Conservation (phyloP, 2,329 filamentous ascomycete species). For the Verticillium dahliae region DNA sequence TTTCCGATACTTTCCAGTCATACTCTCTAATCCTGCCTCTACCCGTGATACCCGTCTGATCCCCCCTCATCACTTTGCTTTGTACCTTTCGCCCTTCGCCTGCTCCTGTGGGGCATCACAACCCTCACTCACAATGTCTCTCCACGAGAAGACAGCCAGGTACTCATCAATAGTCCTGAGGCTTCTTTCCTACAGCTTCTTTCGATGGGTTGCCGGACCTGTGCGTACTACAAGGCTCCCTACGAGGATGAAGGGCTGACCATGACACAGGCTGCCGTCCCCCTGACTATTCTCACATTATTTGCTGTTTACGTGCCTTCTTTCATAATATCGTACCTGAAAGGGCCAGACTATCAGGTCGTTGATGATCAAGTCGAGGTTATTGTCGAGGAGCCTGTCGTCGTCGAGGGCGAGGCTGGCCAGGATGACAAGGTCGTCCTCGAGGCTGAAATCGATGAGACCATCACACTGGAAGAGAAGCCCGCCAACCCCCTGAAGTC, state of each 20-base stretch:
- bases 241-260: background rate
- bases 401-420: conserved; percentile 46
- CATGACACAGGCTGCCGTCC: conserved; percentile 11
- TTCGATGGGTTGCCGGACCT: conserved; percentile 48
- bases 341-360: conserved; percentile 49
- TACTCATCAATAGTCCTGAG: conserved; percentile 45
- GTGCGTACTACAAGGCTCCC: conserved; percentile 16
- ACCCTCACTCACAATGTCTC: conserved; percentile 16
- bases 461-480: conserved; percentile 51
- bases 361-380: conserved; percentile 57
- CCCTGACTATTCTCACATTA: conserved; percentile 42
- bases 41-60: background rate
- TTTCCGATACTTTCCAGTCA: background rate
- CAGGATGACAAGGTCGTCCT: conserved; percentile 58
- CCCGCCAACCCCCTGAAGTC: conserved; percentile 53
- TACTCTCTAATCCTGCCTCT: background rate
- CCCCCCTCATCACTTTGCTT: background rate
- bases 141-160: conserved; percentile 23
- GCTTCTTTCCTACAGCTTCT: conserved; percentile 46
- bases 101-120: too few relatives aligned
- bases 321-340: conserved; percentile 53
- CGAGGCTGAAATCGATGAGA: conserved; percentile 58
- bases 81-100: too few relatives aligned
- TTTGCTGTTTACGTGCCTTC: conserved; percentile 61
- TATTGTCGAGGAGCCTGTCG: conserved; percentile 24